Conservation (phyloP, 768 basidiomycete species). For the Rhodosporidiobolus sp. region DNA sequence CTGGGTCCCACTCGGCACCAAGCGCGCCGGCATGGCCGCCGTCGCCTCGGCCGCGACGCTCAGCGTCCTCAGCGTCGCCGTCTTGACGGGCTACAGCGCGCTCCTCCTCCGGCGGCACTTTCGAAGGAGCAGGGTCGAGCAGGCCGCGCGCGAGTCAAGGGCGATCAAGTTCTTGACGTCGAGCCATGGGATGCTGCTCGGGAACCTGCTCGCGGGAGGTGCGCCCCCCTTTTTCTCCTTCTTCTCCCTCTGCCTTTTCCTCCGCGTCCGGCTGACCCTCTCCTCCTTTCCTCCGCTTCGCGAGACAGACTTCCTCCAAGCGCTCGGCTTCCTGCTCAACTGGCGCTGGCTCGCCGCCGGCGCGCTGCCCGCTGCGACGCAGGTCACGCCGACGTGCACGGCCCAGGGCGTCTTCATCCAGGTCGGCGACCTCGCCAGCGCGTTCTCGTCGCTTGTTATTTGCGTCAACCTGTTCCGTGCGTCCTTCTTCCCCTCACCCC, state of each 20-base stretch:
- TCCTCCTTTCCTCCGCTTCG: no score
- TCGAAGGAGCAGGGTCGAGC: no score
- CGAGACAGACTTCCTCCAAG: constrained; percentile 12
- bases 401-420: constrained; percentile 28
- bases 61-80: neutral
- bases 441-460: constrained; percentile 20
- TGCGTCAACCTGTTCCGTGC: constrained; percentile 16
- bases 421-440: constrained; percentile 18
- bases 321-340: constrained; percentile 14
- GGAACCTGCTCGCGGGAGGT: constrained; percentile 13
- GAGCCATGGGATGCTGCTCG: constrained; percentile 8
- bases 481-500: neutral
- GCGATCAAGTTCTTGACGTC: constrained; percentile 25
- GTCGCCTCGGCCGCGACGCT: neutral
- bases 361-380: neutral
- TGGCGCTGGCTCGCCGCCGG: constrained; percentile 7
- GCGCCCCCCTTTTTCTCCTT: neutral
- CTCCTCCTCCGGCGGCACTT: constrained; percentile 4
- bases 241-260: neutral
- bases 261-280: neutral
- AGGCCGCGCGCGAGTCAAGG: neutral
- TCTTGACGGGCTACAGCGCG: neutral
- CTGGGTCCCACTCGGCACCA: neutral
- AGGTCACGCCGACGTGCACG: constrained; percentile 10
- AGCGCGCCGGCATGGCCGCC: neutral